phyloP scores from a whole-genome alignment of 169 alveolate genomes.

The Cryptosporidium ryanae region DNA sequence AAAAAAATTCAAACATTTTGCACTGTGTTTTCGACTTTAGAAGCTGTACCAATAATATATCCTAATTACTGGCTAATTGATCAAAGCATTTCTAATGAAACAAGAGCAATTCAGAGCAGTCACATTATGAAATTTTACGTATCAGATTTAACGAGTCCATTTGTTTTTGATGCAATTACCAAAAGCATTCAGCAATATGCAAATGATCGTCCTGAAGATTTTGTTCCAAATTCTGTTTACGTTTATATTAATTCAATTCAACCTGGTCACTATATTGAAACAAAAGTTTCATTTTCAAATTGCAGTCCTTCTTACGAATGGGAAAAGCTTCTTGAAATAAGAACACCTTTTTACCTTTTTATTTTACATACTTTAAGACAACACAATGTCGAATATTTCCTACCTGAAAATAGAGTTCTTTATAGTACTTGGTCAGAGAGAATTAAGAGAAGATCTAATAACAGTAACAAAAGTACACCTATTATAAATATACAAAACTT shows the following conservation, averaged over 20 bases:
- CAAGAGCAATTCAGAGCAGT: constrained; percentile 84
- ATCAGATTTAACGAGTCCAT: constrained; percentile 84
- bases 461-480: background rate
- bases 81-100: constrained; percentile 86
- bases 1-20: constrained; percentile 86
- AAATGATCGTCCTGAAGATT: constrained; percentile 86
- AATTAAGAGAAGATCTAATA: constrained; percentile 30
- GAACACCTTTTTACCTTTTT: constrained; percentile 66
- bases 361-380: constrained; percentile 63
- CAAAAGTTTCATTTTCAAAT: constrained; percentile 55
- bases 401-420: constrained; percentile 64
- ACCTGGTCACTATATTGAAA: constrained; percentile 84
- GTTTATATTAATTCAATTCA: constrained; percentile 80
- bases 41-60: constrained; percentile 84
- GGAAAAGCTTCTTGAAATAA: constrained; percentile 65
- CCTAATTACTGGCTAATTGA: constrained; percentile 85
- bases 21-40: constrained; percentile 85
- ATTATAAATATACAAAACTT: background rate
- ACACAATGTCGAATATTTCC: constrained; percentile 65
- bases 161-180: constrained; percentile 83
- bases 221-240: constrained; percentile 81
- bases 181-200: constrained; percentile 79
- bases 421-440: constrained; percentile 64
- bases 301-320: constrained; percentile 64
- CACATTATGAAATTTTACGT: constrained; percentile 81